Conservation (phyloP, 768 basidiomycete genomes). For the Cystobasidiopsis lactophilus region DNA sequence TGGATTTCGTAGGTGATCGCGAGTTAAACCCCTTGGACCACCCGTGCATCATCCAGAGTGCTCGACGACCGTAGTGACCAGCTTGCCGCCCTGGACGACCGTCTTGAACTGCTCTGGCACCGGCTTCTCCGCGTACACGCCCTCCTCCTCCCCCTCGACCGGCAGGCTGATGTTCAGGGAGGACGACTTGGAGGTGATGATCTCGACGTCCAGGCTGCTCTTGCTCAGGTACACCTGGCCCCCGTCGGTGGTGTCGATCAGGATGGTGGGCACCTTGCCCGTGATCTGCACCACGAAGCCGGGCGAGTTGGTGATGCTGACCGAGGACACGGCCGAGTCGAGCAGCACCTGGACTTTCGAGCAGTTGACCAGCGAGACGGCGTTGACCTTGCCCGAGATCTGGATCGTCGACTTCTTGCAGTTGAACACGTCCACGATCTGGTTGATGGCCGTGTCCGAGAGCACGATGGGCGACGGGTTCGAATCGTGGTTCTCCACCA, state of each 20-base stretch:
- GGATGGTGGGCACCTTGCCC: constrained; percentile 71
- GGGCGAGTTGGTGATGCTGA: constrained; percentile 72
- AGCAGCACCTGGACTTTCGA: constrained; percentile 67
- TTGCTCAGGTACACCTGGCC: constrained; percentile 85
- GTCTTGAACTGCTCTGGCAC: constrained; percentile 93
- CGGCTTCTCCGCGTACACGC: constrained; percentile 67
- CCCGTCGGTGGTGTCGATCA: constrained; percentile 81
- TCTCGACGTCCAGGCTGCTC: constrained; percentile 43
- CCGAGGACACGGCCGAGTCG: constrained; percentile 74
- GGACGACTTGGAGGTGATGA: constrained; percentile 87
- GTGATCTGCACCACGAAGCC: constrained; percentile 84
- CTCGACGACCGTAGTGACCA: constrained; percentile 74
- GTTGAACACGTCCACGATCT: constrained; percentile 67
- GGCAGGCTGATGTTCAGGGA: constrained; percentile 64
- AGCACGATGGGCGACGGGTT: constrained; percentile 43
- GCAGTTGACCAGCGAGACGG: constrained; percentile 75
- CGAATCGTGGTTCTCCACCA: constrained; percentile 78
- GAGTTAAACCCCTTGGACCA: too few species aligned
- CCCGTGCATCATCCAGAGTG: constrained; percentile 44
- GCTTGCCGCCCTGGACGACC: constrained; percentile 51
- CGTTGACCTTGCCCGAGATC: constrained; percentile 85
- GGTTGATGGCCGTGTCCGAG: constrained; percentile 51
- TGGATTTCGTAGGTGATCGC: too few species aligned
- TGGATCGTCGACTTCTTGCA: constrained; percentile 68
- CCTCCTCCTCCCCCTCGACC: constrained; percentile 61